These are phyloP conservation scores for Sambucus nigra DNA, from an alignment of 129 eudicot genomes.

Conservation along the genomic window DNA sequence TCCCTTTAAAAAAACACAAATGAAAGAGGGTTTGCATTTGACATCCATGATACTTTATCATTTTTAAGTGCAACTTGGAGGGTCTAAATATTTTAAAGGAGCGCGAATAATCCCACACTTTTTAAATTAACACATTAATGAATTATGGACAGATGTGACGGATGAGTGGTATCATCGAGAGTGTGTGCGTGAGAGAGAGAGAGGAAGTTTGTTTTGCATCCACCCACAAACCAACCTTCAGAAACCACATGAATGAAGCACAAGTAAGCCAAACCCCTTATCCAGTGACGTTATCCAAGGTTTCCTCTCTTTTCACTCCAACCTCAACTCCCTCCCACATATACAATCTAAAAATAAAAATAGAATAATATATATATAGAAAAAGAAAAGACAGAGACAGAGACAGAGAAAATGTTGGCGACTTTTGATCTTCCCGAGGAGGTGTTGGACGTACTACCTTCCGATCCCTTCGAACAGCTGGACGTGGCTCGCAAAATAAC, in stretches of 20 bases:
- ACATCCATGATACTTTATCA: too few relatives aligned
- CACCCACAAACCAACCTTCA: neutral
- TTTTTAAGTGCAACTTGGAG: too few relatives aligned
- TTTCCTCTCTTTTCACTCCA: slow-evolving; percentile 1
- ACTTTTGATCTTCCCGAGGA: slow-evolving; percentile 70
- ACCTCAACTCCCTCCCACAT: neutral
- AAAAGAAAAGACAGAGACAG: neutral
- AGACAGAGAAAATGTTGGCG: slow-evolving; percentile 22
- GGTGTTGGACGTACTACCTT: slow-evolving; percentile 55
- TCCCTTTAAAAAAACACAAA: too few relatives aligned
- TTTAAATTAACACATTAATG: too few relatives aligned
- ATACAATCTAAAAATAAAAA: neutral
- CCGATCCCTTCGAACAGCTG: slow-evolving; percentile 89
- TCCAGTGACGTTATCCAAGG: too few relatives aligned
- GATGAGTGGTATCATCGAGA: too few relatives aligned
- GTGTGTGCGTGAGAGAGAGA: too few relatives aligned
- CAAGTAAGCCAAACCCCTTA: slow-evolving; percentile 8
- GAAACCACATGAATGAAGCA: slow-evolving; percentile 18
- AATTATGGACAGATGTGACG: too few relatives aligned
- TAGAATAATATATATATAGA: neutral
- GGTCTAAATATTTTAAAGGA: too few relatives aligned
- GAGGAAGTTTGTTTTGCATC: too few relatives aligned
- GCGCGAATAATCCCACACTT: too few relatives aligned
- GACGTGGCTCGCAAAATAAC: slow-evolving; percentile 95
- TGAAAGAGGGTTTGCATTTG: too few relatives aligned